Base-by-base conservation (phyloP, 2,329 filamentous ascomycete genomes). In the Aspergillus ustus region DNA sequence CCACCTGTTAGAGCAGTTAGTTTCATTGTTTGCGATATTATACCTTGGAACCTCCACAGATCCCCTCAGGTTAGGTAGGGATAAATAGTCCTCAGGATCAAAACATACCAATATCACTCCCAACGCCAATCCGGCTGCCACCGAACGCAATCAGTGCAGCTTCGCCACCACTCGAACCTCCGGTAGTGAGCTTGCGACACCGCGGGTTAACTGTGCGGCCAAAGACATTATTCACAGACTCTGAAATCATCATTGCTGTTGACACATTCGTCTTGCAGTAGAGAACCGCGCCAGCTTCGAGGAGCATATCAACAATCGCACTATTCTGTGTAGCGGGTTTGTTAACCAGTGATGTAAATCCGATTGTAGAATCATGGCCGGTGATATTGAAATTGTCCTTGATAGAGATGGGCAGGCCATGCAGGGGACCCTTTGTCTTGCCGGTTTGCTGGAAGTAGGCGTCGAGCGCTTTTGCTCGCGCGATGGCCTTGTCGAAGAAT, bases 401-500 rank as follows among this genome's bases (percentile, higher is more conserved):
- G 11, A 79, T 62, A n/a, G 74, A 77, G 11, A 80, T 75, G 6
- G 78, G 77, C 50, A 80, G 70, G 44, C 80, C 9, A 48, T 81
- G 74, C n/a, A 80, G 71, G 3, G 78, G 77, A 7, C 78, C 78
- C 15, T 75, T 66, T 4, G 73, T 63, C 19, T 72, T 65, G 6
- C 73, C 73, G 5, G 70, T 82, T 52, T 73, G 75, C 20, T 74
- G 66, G 5, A 84, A 77, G 60, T 86, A 78, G 0, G 81, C 76
- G 68, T 88, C 85, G 0, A 87, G 78, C 45, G 81, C 75, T 64
- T 81, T 80, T 3, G 85, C 85, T 44, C 78, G 77, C 31, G 77
- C 71, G 50, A 87, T 76, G 4, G 84, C 84, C 70, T 83, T 80
- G 13, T 82, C 74, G 66, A 86, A 85, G 58, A 88, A 79, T 25